Evolutionary conservation across 768 basidiomycete genomes (phyloP), one percentile per base, ranked within the genome.

Genomic region (Grammothele lineata): DNA sequence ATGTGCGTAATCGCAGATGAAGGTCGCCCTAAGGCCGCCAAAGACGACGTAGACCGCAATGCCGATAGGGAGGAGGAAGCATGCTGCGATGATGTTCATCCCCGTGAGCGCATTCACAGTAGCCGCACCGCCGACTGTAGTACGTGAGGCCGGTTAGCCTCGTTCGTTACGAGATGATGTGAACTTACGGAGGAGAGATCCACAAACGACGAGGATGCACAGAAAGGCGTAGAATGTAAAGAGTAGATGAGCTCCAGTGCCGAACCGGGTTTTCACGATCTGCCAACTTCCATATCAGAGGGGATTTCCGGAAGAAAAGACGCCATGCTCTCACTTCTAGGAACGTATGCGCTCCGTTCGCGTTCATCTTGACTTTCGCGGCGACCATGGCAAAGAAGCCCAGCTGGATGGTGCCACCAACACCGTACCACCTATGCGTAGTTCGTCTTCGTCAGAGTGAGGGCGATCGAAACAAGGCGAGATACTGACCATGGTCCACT

Each of bases 331-430:
- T 3, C 48, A 69, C 72, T 57, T 83, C 78, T 21, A 79, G 63
- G 54, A 78, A 81, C 0, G 78, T 83, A 52, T 76, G 76, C 0
- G 77, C 77, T 14, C 73, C 72, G 25, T 78, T 78, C 0, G 78
- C 80, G 40, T 80, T 80, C 68, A 71, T 72, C 59, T 81, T 83
- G 10, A 81, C 72, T 55, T 78, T 75, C 1, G 76, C 72, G 24
- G 77, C 77, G 4, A 78, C 61, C 66, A 75, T 72, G 26, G 70
- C 73, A 45, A 80, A 80, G 47, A 79, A 68, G 5, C 69, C 68
- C 17, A 80, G 69, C 56, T 78, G 77, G 18, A 76, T 74, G 0
- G 78, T 80, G 30, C 71, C 75, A 2, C 76, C 73, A 1, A 71
- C 75, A 11, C 68, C 75, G 47, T 75, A 78, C 73, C 73, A 75